Conservation (phyloP, 305 asterid genomes). For the Solanum hybrid region DNA sequence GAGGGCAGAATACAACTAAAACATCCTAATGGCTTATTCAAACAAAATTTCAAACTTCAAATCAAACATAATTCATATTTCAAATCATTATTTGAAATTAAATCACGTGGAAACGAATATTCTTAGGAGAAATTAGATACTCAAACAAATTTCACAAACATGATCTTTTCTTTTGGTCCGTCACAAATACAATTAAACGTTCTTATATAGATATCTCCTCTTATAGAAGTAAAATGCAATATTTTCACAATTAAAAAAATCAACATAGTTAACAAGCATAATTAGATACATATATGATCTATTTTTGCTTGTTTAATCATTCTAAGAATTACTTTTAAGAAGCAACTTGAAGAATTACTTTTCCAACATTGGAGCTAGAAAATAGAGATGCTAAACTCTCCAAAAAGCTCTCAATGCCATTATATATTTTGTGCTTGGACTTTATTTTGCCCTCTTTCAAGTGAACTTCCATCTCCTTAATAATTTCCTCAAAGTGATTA, state of each 20-base stretch:
- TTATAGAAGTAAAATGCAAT: not conserved
- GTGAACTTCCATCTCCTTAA: not conserved
- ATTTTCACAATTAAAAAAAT: not conserved
- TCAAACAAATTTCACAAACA: not conserved
- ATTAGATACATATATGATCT: not conserved
- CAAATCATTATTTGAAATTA: not conserved
- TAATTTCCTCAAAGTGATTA: not conserved
- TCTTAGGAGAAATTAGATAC: not conserved
- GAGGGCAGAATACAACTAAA: not conserved
- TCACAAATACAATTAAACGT: not conserved
- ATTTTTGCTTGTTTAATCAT: not conserved
- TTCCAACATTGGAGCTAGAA: not conserved
- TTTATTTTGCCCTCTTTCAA: not conserved
- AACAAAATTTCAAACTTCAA: not conserved
- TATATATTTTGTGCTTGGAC: not conserved
- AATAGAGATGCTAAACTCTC: not conserved
- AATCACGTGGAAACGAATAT: not conserved
- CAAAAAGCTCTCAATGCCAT: not conserved
- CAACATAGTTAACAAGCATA: not conserved
- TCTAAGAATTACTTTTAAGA: not conserved
- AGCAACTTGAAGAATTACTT: not conserved
- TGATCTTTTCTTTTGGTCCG: not conserved
- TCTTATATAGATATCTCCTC: not conserved
- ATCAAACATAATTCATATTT: not conserved
- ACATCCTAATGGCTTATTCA: not conserved